phyloP scores from a whole-genome alignment of 345 rosid genomes.

The Aquilaria sinensis region DNA sequence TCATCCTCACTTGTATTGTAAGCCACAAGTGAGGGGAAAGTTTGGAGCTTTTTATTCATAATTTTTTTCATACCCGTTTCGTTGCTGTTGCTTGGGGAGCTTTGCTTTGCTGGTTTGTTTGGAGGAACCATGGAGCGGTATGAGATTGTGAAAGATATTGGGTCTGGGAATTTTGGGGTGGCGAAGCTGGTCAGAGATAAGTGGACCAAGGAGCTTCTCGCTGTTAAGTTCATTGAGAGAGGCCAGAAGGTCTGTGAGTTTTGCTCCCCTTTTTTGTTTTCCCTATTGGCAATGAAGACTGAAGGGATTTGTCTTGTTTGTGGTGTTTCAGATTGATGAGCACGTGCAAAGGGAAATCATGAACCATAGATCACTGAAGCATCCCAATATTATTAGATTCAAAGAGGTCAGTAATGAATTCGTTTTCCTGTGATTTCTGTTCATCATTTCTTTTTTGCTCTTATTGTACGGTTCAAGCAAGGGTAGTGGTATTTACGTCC shows the following conservation, averaged over 20 bases:
- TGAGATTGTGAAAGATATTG: conserved; percentile 60
- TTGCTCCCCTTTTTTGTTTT: not conserved
- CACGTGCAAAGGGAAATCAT: conserved; percentile 70
- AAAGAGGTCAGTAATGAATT: conserved; percentile 40
- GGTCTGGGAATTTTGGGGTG: conserved; percentile 66
- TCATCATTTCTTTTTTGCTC: not conserved
- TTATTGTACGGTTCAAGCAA: not conserved
- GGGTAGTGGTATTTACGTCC: no score
- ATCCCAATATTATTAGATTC: conserved; percentile 64
- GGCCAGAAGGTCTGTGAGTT: conserved; percentile 42
- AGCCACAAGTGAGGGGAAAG: conserved; percentile 1
- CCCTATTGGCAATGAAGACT: not conserved
- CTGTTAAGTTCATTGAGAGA: conserved; percentile 62
- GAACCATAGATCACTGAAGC: conserved; percentile 69
- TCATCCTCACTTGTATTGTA: conserved; percentile 12
- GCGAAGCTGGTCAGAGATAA: conserved; percentile 57
- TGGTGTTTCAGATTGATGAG: conserved; percentile 52
- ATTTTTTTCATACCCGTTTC: no score
- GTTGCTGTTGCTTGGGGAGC: not conserved
- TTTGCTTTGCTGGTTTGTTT: not conserved
- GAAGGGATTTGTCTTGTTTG: conserved; percentile 1
- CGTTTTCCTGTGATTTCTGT: not conserved
- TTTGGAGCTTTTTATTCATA: no score
- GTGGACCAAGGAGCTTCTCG: conserved; percentile 43
- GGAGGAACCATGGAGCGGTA: conserved; percentile 43